Evolutionary conservation across 73 alveolate genomes (phyloP).

Genomic region (Symbiodinium natans): DNA sequence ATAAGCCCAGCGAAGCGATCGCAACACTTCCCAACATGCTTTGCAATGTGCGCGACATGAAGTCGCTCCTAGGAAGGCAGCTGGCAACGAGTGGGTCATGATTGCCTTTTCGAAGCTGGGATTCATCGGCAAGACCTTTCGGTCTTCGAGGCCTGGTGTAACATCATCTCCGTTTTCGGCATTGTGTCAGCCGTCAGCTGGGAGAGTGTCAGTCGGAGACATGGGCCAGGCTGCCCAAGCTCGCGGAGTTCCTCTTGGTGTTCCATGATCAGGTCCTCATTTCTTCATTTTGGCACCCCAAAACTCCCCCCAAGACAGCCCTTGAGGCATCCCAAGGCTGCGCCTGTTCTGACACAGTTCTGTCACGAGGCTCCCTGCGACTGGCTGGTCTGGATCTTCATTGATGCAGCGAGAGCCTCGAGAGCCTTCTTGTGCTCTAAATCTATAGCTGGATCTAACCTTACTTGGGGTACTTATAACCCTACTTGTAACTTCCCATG

Average conservation of each 20-base stretch:
- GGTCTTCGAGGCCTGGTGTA: not conserved
- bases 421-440: no score
- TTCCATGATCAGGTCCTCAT: conserved; percentile 40
- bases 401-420: conserved; percentile 46
- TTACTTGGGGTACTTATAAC: no score
- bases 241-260: conserved; percentile 74
- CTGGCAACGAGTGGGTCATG: conserved; percentile 83
- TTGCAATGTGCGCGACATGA: not conserved
- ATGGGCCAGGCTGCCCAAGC: conserved; percentile 50
- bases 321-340: not conserved
- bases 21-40: not conserved
- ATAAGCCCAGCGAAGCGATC: not conserved
- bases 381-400: conserved; percentile 92
- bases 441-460: no score
- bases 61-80: not conserved
- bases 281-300: no score
- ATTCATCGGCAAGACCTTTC: conserved; percentile 60
- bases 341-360: not conserved
- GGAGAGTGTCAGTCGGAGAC: not conserved
- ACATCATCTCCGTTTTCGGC: no score
- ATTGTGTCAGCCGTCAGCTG: not conserved
- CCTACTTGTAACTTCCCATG: no score
- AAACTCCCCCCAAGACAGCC: no score
- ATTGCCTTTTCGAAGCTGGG: conserved; percentile 70
- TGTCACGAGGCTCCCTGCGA: conserved; percentile 70